Evolutionary conservation across 441 rosid species (phyloP).

Genomic region (Adansonia gregorii): DNA sequence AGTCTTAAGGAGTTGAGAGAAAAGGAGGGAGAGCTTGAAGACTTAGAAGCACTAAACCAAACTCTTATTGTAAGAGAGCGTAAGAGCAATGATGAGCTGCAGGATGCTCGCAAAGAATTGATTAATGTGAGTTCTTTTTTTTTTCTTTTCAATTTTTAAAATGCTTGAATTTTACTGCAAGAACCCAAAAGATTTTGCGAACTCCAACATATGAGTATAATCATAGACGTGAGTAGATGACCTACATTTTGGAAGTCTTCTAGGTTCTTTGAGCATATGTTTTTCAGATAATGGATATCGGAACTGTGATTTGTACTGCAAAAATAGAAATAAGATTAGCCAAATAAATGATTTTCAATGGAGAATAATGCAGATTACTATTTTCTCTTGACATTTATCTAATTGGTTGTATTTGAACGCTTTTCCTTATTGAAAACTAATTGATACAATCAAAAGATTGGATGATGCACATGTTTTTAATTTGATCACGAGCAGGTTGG

Average conservation of each 20-base stretch:
- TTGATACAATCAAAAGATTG: slow-evolving; percentile 8
- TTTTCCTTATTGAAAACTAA: neutral
- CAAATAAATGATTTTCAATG: neutral
- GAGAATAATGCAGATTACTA: neutral
- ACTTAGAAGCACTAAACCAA: slow-evolving; percentile 71
- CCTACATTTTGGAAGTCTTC: slow-evolving; percentile 3
- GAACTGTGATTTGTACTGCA: slow-evolving; percentile 7
- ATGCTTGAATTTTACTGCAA: slow-evolving; percentile 5
- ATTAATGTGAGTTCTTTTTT: slow-evolving; percentile 56
- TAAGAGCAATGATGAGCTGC: slow-evolving; percentile 84
- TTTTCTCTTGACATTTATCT: neutral
- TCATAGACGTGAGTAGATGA: neutral
- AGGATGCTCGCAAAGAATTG: slow-evolving; percentile 85
- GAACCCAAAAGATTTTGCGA: neutral
- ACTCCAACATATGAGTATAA: slow-evolving; percentile 5
- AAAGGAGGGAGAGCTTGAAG: slow-evolving; percentile 76
- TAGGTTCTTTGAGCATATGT: neutral
- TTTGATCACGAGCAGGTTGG: neutral
- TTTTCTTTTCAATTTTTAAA: neutral
- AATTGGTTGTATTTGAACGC: neutral
- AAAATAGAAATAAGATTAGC: neutral
- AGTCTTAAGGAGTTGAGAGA: slow-evolving; percentile 68
- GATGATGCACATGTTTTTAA: neutral
- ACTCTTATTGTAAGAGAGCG: slow-evolving; percentile 80
- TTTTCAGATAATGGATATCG: neutral